Base-by-base conservation (phyloP, 495 filamentous ascomycete species). In the Xylaria acuta region DNA sequence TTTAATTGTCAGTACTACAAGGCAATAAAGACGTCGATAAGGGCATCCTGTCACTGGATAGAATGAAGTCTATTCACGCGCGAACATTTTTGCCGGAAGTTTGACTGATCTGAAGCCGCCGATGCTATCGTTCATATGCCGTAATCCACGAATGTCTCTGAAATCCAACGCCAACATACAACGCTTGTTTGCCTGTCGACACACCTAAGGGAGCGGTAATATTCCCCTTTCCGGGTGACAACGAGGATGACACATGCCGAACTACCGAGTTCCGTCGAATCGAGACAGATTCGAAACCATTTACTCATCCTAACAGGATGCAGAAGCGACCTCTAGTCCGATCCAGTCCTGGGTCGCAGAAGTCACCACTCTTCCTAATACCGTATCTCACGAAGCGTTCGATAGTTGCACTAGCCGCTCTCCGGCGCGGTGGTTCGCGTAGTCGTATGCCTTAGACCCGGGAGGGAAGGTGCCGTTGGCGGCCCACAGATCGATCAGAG, bases 401-500 rank as follows among this genome's bases (percentile, higher is more conserved):
- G 78, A 81, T 64, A 86, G 72, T 73, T 86, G 82, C 60, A 86
- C 71, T 51, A 86, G 63, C 32, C 80, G 79, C 40, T 79, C 76
- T 25, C 85, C 85, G 5, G 75, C 83, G 47, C 82, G 81, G n/a
- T 88, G 76, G 74, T 88, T 88, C 65, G 87, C 85, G 68, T 83
- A 87, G 63, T 84, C 85, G 66, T 88, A 88, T 12, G 86, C 87
- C 77, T 88, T 89, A 11, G 85, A 88, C 49, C 92, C 92, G 1
- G 90, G 86, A 2, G 94, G 93, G 71, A 97, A 91, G 36, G 93
- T 90, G 59, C 94, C 93, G 72, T 94, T 93, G 69, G 89, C 91
- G 64, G 93, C 90, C 90, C 94, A 97, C 45, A 97, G 84, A 76
- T 97, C 94, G 72, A 97, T 92, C 76, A 97, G 79, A 14, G 93